Conservation (phyloP, 768 basidiomycete species). For the Infundibulicybe gibba region DNA sequence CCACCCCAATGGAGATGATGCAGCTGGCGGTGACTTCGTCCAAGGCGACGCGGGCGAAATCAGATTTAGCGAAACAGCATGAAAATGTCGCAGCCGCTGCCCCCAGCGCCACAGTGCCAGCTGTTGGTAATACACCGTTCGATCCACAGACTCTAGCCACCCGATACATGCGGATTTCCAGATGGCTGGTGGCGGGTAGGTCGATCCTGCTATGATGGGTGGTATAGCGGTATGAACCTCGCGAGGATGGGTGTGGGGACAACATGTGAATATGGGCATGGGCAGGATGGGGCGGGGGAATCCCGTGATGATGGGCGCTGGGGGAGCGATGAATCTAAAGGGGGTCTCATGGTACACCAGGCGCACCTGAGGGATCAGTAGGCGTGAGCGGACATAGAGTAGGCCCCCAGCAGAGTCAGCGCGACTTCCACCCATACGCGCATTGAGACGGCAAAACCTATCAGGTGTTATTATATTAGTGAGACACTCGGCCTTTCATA, state of each 20-base stretch:
- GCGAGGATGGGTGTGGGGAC: slow-evolving; percentile 37
- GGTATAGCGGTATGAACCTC: slow-evolving; percentile 31
- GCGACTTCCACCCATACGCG: slow-evolving; percentile 83
- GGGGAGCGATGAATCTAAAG: slow-evolving; percentile 21
- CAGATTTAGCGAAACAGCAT: slow-evolving; percentile 28
- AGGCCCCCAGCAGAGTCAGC: slow-evolving; percentile 75
- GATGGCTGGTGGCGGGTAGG: slow-evolving; percentile 59
- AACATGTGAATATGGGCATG: slow-evolving; percentile 37
- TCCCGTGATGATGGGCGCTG: slow-evolving; percentile 33
- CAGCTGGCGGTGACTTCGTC: slow-evolving; percentile 18
- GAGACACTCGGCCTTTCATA: no score
- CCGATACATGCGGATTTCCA: slow-evolving; percentile 94
- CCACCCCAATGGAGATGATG: slow-evolving; percentile 46
- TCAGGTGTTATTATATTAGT: no score
- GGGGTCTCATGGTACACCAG: slow-evolving; percentile 16
- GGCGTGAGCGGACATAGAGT: slow-evolving; percentile 53
- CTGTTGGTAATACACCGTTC: slow-evolving; percentile 60
- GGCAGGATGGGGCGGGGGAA: slow-evolving; percentile 40
- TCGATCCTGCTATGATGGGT: slow-evolving; percentile 61
- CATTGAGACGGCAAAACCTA: slow-evolving; percentile 32
- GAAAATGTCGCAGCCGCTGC: slow-evolving; percentile 32
- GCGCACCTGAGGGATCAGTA: slow-evolving; percentile 24
- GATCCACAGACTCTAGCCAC: slow-evolving; percentile 91
- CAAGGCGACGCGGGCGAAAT: slow-evolving; percentile 16
- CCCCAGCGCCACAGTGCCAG: slow-evolving; percentile 19